Evolutionary conservation across 148 eudicot genomes (phyloP).

Genomic region (Rhododendron mucronatum): DNA sequence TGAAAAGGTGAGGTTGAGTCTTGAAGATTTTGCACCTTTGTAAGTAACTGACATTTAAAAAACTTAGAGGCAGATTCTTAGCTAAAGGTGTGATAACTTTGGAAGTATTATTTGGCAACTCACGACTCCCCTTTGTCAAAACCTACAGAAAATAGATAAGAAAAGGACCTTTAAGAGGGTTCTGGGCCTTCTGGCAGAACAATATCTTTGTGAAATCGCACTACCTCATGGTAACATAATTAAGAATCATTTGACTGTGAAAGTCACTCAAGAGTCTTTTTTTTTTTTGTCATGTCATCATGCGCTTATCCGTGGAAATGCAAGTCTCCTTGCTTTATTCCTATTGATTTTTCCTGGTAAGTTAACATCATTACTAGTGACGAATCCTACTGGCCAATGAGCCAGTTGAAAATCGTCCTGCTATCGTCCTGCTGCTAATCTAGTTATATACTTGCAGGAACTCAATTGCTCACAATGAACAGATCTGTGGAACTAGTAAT

Average conservation of each 20-base stretch:
- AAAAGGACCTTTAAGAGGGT: not conserved
- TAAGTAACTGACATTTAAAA: not conserved
- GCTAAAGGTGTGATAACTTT: not conserved
- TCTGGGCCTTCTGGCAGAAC: not conserved
- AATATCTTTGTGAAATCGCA: not conserved
- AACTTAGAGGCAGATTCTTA: not conserved
- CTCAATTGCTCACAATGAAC: slow-evolving; percentile 14
- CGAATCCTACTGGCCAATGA: not conserved
- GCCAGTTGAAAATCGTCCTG: not conserved
- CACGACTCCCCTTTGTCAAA: not conserved
- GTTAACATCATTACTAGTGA: not conserved
- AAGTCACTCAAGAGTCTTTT: not conserved
- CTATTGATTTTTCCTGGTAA: not conserved
- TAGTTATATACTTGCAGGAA: slow-evolving; percentile 20
- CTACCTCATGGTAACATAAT: not conserved
- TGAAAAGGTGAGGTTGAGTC: not conserved
- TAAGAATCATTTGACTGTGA: not conserved
- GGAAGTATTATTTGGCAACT: not conserved
- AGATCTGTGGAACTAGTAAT: slow-evolving; percentile 17
- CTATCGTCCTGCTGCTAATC: not conserved
- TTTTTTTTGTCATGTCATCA: not conserved
- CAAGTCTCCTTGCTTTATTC: not conserved
- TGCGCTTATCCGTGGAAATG: not conserved
- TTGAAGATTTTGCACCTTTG: not conserved
- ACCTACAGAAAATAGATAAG: not conserved